phyloP scores from a whole-genome alignment of 2,329 filamentous ascomycete species.

The Fusarium kyushuense region DNA sequence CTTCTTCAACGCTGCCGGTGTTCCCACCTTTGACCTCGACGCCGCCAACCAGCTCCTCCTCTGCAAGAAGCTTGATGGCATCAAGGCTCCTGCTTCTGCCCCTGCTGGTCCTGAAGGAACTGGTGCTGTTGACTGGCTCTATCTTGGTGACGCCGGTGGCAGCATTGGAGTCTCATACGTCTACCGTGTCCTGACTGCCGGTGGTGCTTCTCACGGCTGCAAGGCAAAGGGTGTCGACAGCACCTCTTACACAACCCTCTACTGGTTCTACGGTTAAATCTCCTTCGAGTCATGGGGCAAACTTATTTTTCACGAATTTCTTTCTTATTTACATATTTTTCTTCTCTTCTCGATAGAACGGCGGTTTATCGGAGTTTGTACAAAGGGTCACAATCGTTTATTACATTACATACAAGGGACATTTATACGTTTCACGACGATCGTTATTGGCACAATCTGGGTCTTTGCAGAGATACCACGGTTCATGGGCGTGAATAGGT shows the following conservation, averaged over 20 bases:
- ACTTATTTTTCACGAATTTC: constrained; percentile 10
- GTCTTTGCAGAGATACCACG: constrained; percentile 41
- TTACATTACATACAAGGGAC: constrained; percentile 33
- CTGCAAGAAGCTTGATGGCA: constrained; percentile 61
- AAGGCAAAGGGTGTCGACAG: constrained; percentile 59
- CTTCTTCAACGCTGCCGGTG: constrained; percentile 68
- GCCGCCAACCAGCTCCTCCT: constrained; percentile 55
- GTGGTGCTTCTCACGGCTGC: constrained; percentile 62
- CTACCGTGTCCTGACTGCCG: constrained; percentile 68
- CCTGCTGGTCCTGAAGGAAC: constrained; percentile 61
- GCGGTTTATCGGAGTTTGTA: constrained; percentile 39
- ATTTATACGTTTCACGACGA: constrained; percentile 37
- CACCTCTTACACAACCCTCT: constrained; percentile 67
- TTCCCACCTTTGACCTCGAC: constrained; percentile 71
- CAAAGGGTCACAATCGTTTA: constrained; percentile 40
- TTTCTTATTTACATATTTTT: constrained; percentile 40
- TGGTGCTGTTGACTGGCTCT: constrained; percentile 68
- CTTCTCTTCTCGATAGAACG: constrained; percentile 31
- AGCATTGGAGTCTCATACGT: constrained; percentile 57
- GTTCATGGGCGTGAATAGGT: constrained; percentile 17
- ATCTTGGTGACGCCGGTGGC: constrained; percentile 58
- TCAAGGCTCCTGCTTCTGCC: constrained; percentile 64
- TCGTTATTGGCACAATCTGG: constrained; percentile 36
- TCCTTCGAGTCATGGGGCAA: background rate
- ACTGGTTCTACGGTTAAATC: constrained; percentile 66